Conservation (phyloP, 768 basidiomycete species). For the Flagelloscypha sp. region DNA sequence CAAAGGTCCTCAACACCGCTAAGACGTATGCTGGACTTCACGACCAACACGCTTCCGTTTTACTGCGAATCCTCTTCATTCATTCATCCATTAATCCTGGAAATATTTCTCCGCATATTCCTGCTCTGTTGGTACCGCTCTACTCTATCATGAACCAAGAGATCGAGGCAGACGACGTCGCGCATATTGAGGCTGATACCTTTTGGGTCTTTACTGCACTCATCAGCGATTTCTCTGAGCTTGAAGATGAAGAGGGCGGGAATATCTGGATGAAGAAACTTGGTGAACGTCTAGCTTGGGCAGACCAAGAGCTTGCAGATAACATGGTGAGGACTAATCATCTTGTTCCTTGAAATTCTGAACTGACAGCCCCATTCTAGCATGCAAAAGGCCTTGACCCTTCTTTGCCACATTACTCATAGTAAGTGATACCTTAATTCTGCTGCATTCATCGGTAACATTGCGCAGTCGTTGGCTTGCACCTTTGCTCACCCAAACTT, state of each 20-base stretch:
- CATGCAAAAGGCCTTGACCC: conserved; percentile 61
- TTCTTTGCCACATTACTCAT: conserved; percentile 68
- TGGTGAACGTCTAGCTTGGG: conserved; percentile 51
- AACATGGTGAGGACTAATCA: conserved; percentile 42
- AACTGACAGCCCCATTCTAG: conserved; percentile 26
- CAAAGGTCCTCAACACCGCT: conserved; percentile 8
- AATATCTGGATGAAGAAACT: conserved; percentile 56
- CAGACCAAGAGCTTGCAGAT: conserved; percentile 52
- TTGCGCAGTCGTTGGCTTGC: conserved; percentile 62
- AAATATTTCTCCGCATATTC: conserved; percentile 56
- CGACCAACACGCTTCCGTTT: conserved; percentile 50
- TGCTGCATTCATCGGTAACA: conserved; percentile 2
- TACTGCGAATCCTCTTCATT: conserved; percentile 63
- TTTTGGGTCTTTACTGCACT: conserved; percentile 79
- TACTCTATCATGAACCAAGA: conserved; percentile 58
- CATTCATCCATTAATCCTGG: conserved; percentile 68
- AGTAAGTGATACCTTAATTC: conserved; percentile 36
- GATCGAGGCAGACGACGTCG: conserved; percentile 47
- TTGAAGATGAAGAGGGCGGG: conserved; percentile 62
- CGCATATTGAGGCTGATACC: conserved; percentile 70
- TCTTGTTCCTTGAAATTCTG: conserved; percentile 2
- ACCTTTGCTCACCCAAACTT: conserved; percentile 60
- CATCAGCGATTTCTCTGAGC: conserved; percentile 61
- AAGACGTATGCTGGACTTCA: conserved; percentile 44
- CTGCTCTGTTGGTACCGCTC: conserved; percentile 62